Conservation (phyloP, 495 filamentous ascomycete species). For the Penicillium silybi region DNA sequence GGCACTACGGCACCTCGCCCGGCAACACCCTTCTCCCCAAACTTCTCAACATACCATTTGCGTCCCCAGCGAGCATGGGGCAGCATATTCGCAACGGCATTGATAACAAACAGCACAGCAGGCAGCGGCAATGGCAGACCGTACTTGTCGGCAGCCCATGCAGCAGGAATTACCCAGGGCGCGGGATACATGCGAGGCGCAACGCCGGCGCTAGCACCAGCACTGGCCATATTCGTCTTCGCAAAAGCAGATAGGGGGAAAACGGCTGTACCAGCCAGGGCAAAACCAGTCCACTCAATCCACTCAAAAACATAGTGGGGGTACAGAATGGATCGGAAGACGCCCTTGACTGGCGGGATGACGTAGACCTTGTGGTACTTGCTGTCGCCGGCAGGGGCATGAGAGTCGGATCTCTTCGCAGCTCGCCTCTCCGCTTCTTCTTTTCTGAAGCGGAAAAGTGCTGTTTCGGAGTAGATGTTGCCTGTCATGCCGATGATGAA, state of each 20-base stretch:
- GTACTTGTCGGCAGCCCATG: conserved; percentile 30
- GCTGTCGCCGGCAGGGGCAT: conserved; percentile 14
- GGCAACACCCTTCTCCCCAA: conserved; percentile 74
- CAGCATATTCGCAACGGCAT: conserved; percentile 86
- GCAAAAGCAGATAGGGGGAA: conserved; percentile 15
- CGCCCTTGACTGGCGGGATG: conserved; percentile 77
- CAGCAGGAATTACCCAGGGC: conserved; percentile 56
- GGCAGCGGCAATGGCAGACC: conserved; percentile 49
- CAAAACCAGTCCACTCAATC: conserved; percentile 93
- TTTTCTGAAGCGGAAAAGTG: conserved; percentile 55
- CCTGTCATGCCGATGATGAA: conserved; percentile 67
- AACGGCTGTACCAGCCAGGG: conserved; percentile 52
- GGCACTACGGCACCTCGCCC: conserved; percentile 80
- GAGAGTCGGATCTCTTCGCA: conserved; percentile 41
- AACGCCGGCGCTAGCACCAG: not conserved
- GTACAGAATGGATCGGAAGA: conserved; percentile 80
- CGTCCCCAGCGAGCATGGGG: conserved; percentile 80
- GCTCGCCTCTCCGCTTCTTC: conserved; percentile 35
- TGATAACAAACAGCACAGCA: conserved; percentile 74
- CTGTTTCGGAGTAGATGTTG: conserved; percentile 77
- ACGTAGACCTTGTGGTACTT: conserved; percentile 77
- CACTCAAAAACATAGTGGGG: conserved; percentile 95
- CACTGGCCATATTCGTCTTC: not conserved
- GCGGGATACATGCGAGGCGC: conserved; percentile 27
- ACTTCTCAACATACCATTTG: conserved; percentile 83